Evolutionary conservation across 179 eudicot genomes (phyloP).

Genomic region (Drosera spatulata): DNA sequence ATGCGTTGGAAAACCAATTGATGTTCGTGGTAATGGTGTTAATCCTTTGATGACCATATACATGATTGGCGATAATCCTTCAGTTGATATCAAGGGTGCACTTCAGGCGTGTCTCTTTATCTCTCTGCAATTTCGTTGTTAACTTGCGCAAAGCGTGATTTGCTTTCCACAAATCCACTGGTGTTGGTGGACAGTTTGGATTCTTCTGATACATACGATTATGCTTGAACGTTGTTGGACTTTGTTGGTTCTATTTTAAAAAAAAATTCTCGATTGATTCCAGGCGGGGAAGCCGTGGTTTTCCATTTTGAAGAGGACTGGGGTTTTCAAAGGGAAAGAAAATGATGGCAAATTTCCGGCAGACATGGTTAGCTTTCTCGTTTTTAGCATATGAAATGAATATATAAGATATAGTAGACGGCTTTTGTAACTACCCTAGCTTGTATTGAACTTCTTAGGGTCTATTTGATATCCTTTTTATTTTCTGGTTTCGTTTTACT

Average conservation of each 20-base stretch:
- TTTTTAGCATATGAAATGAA: neutral
- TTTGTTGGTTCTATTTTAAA: neutral
- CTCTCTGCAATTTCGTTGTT: neutral
- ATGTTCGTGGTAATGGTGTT: conserved; percentile 6
- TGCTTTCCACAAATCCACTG: neutral
- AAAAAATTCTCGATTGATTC: conserved; percentile 5
- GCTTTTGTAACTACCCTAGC: no score
- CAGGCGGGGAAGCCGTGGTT: conserved; percentile 98
- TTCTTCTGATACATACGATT: neutral
- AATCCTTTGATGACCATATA: conserved; percentile 58
- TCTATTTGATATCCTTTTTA: no score
- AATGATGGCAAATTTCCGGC: conserved; percentile 70
- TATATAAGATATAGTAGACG: neutral
- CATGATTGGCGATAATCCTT: conserved; percentile 97
- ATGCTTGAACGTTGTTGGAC: no score
- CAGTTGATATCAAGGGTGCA: conserved; percentile 93
- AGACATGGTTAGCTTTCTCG: conserved; percentile 45
- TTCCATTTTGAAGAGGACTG: conserved; percentile 85
- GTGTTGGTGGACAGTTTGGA: neutral
- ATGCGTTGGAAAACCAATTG: conserved; percentile 5
- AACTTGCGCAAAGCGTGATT: neutral
- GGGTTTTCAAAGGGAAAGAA: conserved; percentile 73
- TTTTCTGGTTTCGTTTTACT: no score
- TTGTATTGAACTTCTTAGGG: neutral
- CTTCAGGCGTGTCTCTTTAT: conserved; percentile 41